Evolutionary conservation across 768 basidiomycete genomes (phyloP), one percentile per base, ranked within the genome.

Genomic region (Cystobasidium tubakii): DNA sequence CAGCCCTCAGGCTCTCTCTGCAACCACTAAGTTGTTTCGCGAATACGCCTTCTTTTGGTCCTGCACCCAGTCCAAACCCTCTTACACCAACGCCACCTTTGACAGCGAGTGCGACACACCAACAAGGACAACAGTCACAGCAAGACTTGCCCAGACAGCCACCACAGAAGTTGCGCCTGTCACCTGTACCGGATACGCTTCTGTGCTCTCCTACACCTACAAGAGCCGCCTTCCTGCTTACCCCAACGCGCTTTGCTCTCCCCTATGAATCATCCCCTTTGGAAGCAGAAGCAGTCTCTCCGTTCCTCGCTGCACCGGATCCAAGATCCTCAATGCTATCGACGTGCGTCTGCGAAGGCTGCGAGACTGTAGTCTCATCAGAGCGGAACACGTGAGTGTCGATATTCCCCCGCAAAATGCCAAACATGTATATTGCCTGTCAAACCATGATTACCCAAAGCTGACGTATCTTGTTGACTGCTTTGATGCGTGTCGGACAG

Each of bases 181-280:
- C 69, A 13, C 69, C 69, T 36, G 36, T 42, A 23, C 33, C 43
- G 3, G 69, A 71, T 29, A 6, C 34, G 33, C 21, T 54, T 29
- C 27, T 71, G 69, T 33, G 33, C 55, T 71, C 69, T 9, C 69
- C 69, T 29, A 71, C 69, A 3, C 69, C 69, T n/a, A 71, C 69
- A 36, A 10, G 55, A 34, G 25, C 44, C 19, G 33, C 25, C 3
- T 71, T 71, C 69, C 27, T 55, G 7, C 69, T 71, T 23, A 71
- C 69, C 6, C 50, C 69, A 36, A 55, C 69, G 21, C 53, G 66
- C 12, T 50, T 50, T 44, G 44, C 29, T 54, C 12, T 67, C 44
- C 46, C 46, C 4, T 50, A 50, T 50, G 53, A 6, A 34, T n/a
- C 36, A 2, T 67, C 25, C 13, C 29, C 29, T 34, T 29, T 25